A percentile compares a stretch with the other conserved stretches of the same genome.
phyloP scores from a whole-genome alignment of 139 green algal species.

The Yamagishiella unicocca region DNA sequence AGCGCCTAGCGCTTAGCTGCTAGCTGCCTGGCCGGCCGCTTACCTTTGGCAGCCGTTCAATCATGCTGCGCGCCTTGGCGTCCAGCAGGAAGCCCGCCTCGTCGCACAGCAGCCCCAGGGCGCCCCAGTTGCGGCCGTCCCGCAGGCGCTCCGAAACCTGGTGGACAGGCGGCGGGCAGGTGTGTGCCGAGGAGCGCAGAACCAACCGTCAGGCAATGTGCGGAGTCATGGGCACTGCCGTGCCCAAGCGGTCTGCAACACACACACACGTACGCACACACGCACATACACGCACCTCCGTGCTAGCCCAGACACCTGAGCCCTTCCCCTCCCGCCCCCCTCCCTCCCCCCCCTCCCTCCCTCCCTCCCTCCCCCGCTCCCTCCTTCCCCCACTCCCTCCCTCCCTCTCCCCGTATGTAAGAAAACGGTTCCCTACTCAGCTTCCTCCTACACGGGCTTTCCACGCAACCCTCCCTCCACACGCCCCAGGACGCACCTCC shows the following conservation, averaged over 20 bases:
- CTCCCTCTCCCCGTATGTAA: too few relatives aligned
- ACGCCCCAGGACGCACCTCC: constrained; percentile 12
- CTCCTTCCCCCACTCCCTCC: too few relatives aligned
- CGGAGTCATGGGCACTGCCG: too few relatives aligned
- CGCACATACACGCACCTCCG: too few relatives aligned
- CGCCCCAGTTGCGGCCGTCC: constrained; percentile 61
- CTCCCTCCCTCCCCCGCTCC: not conserved
- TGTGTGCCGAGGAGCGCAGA: not conserved
- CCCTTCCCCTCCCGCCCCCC: not conserved
- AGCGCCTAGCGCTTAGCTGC: too few relatives aligned
- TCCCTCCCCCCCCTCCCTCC: not conserved
- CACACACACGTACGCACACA: not conserved
- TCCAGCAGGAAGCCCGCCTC: constrained; percentile 86
- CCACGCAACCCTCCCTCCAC: not conserved
- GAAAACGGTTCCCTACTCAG: too few relatives aligned
- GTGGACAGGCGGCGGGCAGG: not conserved
- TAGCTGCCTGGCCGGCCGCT: too few relatives aligned
- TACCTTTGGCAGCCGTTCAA: constrained; percentile 54
- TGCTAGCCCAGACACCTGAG: too few relatives aligned
- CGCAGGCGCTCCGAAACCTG: constrained; percentile 59
- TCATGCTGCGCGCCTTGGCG: constrained; percentile 60
- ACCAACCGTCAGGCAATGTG: not conserved
- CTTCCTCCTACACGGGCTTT: not conserved
- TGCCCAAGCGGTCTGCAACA: not conserved
- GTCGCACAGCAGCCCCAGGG: constrained; percentile 75